These are phyloP conservation scores for Bertia moriformis DNA, from an alignment of 2,329 filamentous ascomycete genomes.

Conservation along the genomic window DNA sequence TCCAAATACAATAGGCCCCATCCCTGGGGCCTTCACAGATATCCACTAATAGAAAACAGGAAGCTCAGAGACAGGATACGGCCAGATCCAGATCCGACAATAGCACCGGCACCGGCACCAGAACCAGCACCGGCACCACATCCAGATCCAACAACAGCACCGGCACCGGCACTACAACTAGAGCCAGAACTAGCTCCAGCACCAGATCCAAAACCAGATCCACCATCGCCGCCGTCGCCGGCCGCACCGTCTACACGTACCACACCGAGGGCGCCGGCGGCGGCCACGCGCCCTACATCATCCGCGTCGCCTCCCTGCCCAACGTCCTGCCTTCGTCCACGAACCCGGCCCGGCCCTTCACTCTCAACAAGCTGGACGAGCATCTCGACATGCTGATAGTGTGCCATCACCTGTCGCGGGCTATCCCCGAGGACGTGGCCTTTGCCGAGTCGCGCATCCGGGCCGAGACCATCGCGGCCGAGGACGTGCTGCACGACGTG, in stretches of 20 bases:
- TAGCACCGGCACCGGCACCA: too few relatives aligned
- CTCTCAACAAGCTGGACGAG: conserved; percentile 83
- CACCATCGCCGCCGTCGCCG: conserved; percentile 72
- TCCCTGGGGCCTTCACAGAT: too few relatives aligned
- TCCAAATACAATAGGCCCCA: too few relatives aligned
- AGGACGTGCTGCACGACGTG: conserved; percentile 87
- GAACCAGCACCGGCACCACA: too few relatives aligned
- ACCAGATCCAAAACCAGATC: too few relatives aligned
- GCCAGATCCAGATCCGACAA: too few relatives aligned
- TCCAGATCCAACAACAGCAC: too few relatives aligned
- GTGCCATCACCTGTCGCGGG: conserved; percentile 80
- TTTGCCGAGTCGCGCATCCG: conserved; percentile 91
- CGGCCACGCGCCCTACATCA: conserved; percentile 91
- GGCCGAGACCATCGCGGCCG: conserved; percentile 88
- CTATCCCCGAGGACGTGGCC: conserved; percentile 89
- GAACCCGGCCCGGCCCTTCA: conserved; percentile 83
- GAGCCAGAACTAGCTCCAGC: too few relatives aligned
- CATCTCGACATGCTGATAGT: conserved; percentile 98
- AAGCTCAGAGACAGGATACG: too few relatives aligned
- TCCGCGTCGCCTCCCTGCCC: conserved; percentile 73
- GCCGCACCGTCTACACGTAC: conserved; percentile 85
- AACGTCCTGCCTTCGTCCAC: conserved; percentile 86
- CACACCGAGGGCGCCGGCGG: conserved; percentile 92
- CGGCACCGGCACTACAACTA: too few relatives aligned
- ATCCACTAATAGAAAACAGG: too few relatives aligned